Percentiles rank a stretch among this genome's conserved stretches.
These are phyloP conservation scores for Rhypophila decipiens DNA, from an alignment of 495 filamentous ascomycete genomes.

Conservation along the genomic window DNA sequence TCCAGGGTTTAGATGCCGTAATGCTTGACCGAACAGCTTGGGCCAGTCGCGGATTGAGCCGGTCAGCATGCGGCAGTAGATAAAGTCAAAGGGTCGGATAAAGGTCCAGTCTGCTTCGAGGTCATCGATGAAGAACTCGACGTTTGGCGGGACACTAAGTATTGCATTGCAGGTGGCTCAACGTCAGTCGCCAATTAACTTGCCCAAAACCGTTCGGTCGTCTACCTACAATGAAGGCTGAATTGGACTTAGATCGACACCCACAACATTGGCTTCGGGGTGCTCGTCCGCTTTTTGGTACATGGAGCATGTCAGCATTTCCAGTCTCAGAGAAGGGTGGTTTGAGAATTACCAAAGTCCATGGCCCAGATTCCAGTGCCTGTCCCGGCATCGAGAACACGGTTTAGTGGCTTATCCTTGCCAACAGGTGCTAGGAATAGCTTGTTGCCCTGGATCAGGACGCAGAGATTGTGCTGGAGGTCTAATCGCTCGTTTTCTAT, in stretches of 20 bases:
- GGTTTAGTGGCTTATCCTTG: background rate
- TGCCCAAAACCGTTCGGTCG: background rate
- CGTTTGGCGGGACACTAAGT: conserved; percentile 27
- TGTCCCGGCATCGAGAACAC: conserved; percentile 19
- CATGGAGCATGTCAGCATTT: background rate
- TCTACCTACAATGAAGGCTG: conserved; percentile 33
- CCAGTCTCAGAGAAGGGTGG: background rate
- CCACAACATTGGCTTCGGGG: conserved; percentile 14
- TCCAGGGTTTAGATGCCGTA: conserved; percentile 33
- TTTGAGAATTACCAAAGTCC: conserved; percentile 7
- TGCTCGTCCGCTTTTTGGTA: conserved; percentile 14
- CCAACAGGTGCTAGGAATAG: conserved; percentile 9
- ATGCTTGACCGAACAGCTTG: no score
- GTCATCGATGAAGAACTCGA: conserved; percentile 36
- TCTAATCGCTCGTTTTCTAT: conserved; percentile 20
- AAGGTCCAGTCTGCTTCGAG: conserved; percentile 39
- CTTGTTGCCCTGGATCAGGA: conserved; percentile 12
- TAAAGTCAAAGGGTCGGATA: conserved; percentile 37
- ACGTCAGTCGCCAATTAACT: background rate
- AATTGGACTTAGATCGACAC: conserved; percentile 40
- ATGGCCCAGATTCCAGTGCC: conserved; percentile 25
- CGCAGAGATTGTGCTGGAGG: conserved; percentile 16
- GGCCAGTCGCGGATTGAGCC: conserved; percentile 38
- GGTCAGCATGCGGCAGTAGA: conserved; percentile 37
- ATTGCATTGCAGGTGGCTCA: background rate